These are phyloP conservation scores for Setomelanomma holmii DNA, from an alignment of 2,329 filamentous ascomycete species.

Conservation along the genomic window DNA sequence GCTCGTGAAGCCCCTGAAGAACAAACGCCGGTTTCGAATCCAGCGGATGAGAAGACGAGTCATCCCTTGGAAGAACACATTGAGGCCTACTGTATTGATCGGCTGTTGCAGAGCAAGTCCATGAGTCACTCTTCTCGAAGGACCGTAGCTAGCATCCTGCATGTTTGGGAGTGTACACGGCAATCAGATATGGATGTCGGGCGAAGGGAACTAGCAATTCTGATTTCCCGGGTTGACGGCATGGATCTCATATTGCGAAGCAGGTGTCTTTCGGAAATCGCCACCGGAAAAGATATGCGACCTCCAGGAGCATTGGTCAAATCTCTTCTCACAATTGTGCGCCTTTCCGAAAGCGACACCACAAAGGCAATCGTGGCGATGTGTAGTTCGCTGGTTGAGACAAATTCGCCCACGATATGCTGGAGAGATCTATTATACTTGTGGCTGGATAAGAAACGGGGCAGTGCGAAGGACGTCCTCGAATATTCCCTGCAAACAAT, in stretches of 20 bases:
- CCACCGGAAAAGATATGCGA: constrained; percentile 4
- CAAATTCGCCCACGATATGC: constrained; percentile 14
- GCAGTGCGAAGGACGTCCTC: constrained; percentile 3
- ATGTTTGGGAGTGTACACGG: constrained; percentile 25
- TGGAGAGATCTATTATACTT: constrained; percentile 32
- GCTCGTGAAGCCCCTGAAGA: too few relatives aligned
- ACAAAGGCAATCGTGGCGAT: constrained; percentile 23
- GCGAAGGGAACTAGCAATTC: constrained; percentile 24
- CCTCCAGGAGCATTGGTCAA: constrained; percentile 17
- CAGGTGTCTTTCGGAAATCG: constrained; percentile 28
- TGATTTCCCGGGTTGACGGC: constrained; percentile 12
- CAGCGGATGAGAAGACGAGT: not conserved
- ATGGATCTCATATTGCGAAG: constrained; percentile 15
- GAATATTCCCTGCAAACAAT: constrained; percentile 25
- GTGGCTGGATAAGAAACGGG: constrained; percentile 10
- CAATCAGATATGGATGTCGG: constrained; percentile 4
- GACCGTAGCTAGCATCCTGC: constrained; percentile 22
- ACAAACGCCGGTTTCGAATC: too few relatives aligned
- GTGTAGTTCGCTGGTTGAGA: constrained; percentile 19
- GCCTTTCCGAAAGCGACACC: constrained; percentile 7
- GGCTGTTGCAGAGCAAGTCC: constrained; percentile 15
- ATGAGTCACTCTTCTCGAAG: constrained; percentile 13
- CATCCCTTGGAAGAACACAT: constrained; percentile 21
- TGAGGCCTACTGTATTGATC: constrained; percentile 26
- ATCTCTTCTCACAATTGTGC: constrained; percentile 16